phyloP scores from a whole-genome alignment of 495 filamentous ascomycete species.

The Aspergillus egyptiacus region DNA sequence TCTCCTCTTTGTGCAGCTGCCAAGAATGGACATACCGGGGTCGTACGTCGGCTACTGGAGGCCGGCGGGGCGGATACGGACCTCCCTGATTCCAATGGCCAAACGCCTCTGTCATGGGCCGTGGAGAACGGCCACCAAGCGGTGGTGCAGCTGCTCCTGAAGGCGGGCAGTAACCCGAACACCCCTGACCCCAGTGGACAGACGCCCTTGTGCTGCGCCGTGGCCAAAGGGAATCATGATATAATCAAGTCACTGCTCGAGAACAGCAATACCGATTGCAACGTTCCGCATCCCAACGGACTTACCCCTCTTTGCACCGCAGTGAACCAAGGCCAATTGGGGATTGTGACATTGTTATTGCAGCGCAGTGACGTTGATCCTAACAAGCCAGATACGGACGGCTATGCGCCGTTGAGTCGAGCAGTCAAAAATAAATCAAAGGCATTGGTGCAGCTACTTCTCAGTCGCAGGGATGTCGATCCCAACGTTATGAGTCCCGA shows the following conservation, averaged over 20 bases:
- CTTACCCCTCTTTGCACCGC: conserved; percentile 7
- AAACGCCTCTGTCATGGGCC: conserved; percentile 31
- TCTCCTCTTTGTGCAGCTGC: conserved; percentile 35
- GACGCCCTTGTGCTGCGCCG: conserved; percentile 28
- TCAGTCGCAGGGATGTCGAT: conserved; percentile 13
- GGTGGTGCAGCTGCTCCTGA: conserved; percentile 21
- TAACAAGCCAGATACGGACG: conserved; percentile 20
- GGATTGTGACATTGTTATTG: conserved; percentile 21
- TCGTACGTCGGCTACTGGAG: conserved; percentile 22
- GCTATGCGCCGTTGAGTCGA: conserved; percentile 26
- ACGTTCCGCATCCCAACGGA: conserved; percentile 7
- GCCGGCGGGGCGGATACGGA: conserved; percentile 17
- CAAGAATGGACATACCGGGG: conserved; percentile 27
- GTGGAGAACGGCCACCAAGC: conserved; percentile 21
- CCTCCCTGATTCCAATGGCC: conserved; percentile 23
- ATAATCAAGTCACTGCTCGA: conserved; percentile 22
- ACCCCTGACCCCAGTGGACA: conserved; percentile 20
- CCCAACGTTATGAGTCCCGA: conserved; percentile 7
- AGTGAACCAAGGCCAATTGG: conserved; percentile 10
- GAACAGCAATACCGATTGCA: conserved; percentile 2
- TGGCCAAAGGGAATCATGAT: conserved; percentile 18
- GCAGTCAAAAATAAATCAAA: conserved; percentile 15
- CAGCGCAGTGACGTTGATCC: conserved; percentile 13
- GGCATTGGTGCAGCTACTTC: conserved; percentile 20
- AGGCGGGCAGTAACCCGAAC: conserved; percentile 13